Conservation (phyloP, 768 basidiomycete genomes). For the Mycena epipterygia region DNA sequence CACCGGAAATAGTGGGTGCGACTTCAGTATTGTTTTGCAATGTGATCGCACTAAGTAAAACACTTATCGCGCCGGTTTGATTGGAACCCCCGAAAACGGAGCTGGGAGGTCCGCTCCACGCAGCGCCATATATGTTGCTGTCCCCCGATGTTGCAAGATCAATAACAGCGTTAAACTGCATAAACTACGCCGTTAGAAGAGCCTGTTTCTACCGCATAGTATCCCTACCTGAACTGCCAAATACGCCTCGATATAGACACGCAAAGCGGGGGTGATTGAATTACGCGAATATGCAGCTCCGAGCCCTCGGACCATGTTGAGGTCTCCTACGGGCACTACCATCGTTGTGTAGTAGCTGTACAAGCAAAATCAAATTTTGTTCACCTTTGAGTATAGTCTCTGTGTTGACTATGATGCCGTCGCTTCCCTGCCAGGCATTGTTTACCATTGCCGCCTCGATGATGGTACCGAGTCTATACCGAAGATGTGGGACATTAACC, state of each 20-base stretch:
- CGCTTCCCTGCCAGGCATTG: background rate
- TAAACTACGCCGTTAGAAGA: background rate
- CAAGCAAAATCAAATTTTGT: too few species aligned
- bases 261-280: background rate
- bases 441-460: slow-evolving; percentile 8
- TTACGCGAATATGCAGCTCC: background rate
- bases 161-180: slow-evolving; percentile 15
- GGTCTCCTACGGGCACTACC: too few species aligned
- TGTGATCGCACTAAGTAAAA: background rate
- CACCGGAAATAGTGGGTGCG: background rate
- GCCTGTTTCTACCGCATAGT: background rate
- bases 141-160: background rate
- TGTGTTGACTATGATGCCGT: slow-evolving; percentile 22
- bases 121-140: background rate
- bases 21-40: background rate
- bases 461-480: background rate
- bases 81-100: background rate
- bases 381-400: too few species aligned
- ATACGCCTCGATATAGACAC: background rate
- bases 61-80: slow-evolving; percentile 2
- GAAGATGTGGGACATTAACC: background rate
- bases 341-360: too few species aligned
- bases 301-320: too few species aligned
- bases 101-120: slow-evolving; percentile 19
- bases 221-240: slow-evolving; percentile 10